Evolutionary conservation across 2,329 filamentous ascomycete genomes (phyloP), one percentile per base, ranked within the genome.

Genomic region (Trichoderma atrobrunneum): DNA sequence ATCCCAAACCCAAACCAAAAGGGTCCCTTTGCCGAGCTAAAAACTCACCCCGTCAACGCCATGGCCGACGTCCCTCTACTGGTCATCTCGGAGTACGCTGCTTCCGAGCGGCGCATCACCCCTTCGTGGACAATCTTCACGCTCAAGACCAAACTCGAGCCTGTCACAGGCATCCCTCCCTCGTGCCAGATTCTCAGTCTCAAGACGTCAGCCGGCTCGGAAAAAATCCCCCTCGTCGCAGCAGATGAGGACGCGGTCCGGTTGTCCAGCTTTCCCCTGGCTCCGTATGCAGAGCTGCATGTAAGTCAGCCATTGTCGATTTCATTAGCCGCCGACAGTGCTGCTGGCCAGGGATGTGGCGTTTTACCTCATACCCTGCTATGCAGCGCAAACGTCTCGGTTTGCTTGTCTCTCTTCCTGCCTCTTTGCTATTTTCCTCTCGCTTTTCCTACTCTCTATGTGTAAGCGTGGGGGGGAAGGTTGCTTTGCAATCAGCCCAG

Each of bases 161-260:
- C 94, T 74, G 91, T 98, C 82, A 98, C 95, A 2, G 96, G 96
- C 74, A 90, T 98, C 48, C 95, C 96, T 18, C 93, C 95, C 12
- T 88, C 87, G 34, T 90, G 87, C 73, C 96, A 98, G 81, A 89
- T 86, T 74, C 87, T 99, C 74, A 90, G 86, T 34, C 85, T 98
- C 79, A 93, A 91, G 80, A 85, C 90, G 18, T 72, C 75, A 62
- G 82, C 84, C 71, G 79, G 79, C 39, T 87, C 89, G 76, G 87
- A 90, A 74, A 85, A 86, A 73, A 86, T 93, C 75, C 82, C 91
- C 67, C 85, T 97, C 77, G 87, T 91, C 78, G 91, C 91, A 59
- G 84, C 86, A 51, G 89, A 95, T 78, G 94, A 98, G 81, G 93
- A 97, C 73, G 84, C 84, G 67, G 88, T 88, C 67, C 84, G 86